Percentiles rank a stretch among this genome's conserved stretches.
These are phyloP conservation scores for Mycena sp. DNA, from an alignment of 1,284 basidiomycete species.

Conservation along the genomic window DNA sequence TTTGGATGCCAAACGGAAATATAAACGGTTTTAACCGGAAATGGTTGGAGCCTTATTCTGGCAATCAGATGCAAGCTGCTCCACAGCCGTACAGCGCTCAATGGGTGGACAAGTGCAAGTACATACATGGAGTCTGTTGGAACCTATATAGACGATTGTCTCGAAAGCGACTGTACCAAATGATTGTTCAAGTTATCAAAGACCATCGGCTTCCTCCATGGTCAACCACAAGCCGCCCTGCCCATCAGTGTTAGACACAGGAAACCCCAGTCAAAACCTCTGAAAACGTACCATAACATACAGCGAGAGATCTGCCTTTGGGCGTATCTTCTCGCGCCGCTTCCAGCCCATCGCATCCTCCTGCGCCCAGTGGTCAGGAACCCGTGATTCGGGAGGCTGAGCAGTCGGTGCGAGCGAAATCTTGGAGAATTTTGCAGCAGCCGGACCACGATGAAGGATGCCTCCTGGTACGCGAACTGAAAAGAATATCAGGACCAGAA, in stretches of 20 bases:
- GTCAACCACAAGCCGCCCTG: constrained; percentile 7
- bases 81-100: too few relatives aligned
- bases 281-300: constrained; percentile 1
- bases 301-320: constrained; percentile 49
- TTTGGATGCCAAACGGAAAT: too few relatives aligned
- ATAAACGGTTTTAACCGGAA: too few relatives aligned
- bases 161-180: too few relatives aligned
- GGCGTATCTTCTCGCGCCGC: constrained; percentile 45
- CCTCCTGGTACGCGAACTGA: constrained; percentile 47
- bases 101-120: too few relatives aligned
- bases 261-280: too few relatives aligned
- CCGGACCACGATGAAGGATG: constrained; percentile 49
- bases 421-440: constrained; percentile 54
- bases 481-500: not conserved
- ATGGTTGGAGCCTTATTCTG: too few relatives aligned
- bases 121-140: too few relatives aligned
- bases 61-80: too few relatives aligned
- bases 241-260: too few relatives aligned
- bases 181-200: too few relatives aligned
- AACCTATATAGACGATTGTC: too few relatives aligned
- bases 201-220: constrained; percentile 1
- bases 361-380: constrained; percentile 43
- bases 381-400: constrained; percentile 43
- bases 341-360: constrained; percentile 40
- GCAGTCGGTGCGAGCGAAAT: constrained; percentile 53